Percentiles rank a stretch among this genome's conserved stretches.
Evolutionary conservation across 495 filamentous ascomycete genomes (phyloP).

Genomic region (Trypethelium eluteriae): DNA sequence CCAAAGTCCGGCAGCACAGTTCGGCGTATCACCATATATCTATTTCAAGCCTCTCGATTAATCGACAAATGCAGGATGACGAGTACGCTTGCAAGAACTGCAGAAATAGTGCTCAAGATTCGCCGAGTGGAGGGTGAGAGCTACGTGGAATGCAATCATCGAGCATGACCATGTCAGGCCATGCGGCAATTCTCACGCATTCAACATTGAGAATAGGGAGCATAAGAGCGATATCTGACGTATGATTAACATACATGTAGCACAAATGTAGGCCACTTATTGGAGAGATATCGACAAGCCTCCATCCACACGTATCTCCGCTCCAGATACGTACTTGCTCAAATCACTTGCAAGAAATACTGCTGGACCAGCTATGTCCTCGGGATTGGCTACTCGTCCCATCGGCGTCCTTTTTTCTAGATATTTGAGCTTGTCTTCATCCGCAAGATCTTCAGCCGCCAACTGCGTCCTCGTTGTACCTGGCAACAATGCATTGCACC

Average conservation of each 20-base stretch:
- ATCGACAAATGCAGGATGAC: not conserved
- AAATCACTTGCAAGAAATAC: not conserved
- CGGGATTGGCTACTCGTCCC: not conserved
- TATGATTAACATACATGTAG: not conserved
- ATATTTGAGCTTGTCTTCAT: not conserved
- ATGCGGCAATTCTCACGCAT: not conserved
- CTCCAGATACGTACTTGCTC: not conserved
- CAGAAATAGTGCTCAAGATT: not conserved
- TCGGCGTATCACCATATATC: not conserved
- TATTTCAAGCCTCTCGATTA: not conserved
- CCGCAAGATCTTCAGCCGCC: not conserved
- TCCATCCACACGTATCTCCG: not conserved
- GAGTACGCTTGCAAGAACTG: not conserved
- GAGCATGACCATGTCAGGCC: not conserved
- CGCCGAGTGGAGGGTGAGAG: not conserved
- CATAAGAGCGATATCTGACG: not conserved
- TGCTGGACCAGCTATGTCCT: not conserved
- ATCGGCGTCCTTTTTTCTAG: not conserved
- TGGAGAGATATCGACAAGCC: not conserved
- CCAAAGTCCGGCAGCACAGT: no score
- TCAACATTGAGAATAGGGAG: not conserved
- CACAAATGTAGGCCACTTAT: not conserved
- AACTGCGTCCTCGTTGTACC: conserved; percentile 31
- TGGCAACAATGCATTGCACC: conserved; percentile 71
- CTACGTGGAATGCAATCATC: not conserved